A percentile compares a stretch with the other conserved stretches of the same genome.
Evolutionary conservation across 805 yeast species (phyloP).

Genomic region (Danielia oregonensis): DNA sequence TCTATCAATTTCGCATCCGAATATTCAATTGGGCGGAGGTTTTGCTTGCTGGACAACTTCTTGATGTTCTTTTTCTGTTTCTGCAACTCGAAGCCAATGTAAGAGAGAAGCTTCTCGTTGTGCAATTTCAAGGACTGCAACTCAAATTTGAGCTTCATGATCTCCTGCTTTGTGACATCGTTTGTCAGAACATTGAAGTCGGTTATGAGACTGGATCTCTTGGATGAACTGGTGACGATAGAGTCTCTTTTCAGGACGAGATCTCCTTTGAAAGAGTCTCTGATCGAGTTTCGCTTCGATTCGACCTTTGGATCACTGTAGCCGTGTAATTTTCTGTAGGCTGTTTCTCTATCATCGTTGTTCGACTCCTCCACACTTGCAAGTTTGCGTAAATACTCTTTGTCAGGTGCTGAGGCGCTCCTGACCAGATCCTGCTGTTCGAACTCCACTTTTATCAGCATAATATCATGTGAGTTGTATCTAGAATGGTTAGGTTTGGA

Average conservation of each 20-base stretch:
- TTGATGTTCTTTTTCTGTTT: slow-evolving; percentile 42
- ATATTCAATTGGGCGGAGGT: slow-evolving; percentile 37
- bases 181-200: slow-evolving; percentile 18
- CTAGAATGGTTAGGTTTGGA: slow-evolving; percentile 34
- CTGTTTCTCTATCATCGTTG: slow-evolving; percentile 17
- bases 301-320: slow-evolving; percentile 9
- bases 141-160: slow-evolving; percentile 50
- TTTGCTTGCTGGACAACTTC: slow-evolving; percentile 36
- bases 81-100: slow-evolving; percentile 55
- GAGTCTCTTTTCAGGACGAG: slow-evolving; percentile 11
- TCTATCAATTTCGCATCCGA: slow-evolving; percentile 52
- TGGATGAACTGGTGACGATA: slow-evolving; percentile 25
- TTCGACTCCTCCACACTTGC: slow-evolving; percentile 14
- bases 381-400: slow-evolving; percentile 12
- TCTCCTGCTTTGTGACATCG: slow-evolving; percentile 42
- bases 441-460: slow-evolving; percentile 43
- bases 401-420: slow-evolving; percentile 29
- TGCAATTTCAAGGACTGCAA: slow-evolving; percentile 50
- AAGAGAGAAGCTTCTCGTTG: slow-evolving; percentile 53
- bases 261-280: too few species aligned
- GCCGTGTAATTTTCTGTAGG: slow-evolving; percentile 32
- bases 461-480: slow-evolving; percentile 40
- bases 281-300: slow-evolving; percentile 11
- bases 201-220: slow-evolving; percentile 27
- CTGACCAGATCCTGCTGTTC: slow-evolving; percentile 23